phyloP scores from a whole-genome alignment of 441 rosid species.

The Hura crepitans region DNA sequence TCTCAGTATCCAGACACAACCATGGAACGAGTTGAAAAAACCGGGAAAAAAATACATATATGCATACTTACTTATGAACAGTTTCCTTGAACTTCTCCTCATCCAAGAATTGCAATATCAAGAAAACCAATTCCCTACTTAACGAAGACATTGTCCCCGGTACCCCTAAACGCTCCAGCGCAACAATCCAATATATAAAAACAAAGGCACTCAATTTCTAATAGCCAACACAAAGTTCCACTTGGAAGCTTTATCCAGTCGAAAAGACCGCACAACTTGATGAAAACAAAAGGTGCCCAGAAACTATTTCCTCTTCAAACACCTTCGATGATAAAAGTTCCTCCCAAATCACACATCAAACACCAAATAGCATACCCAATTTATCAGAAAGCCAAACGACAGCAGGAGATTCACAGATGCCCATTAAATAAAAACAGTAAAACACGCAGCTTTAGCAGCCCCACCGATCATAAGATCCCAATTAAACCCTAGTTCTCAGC shows the following conservation, averaged over 20 bases:
- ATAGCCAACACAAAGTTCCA: slow-evolving; percentile 15
- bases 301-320: slow-evolving; percentile 13
- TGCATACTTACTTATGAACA: slow-evolving; percentile 44
- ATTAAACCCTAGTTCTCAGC: slow-evolving; percentile 32
- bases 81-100: slow-evolving; percentile 59
- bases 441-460: neutral
- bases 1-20: slow-evolving; percentile 19
- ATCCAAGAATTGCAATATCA: slow-evolving; percentile 60
- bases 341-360: neutral
- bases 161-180: slow-evolving; percentile 50
- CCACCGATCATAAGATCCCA: slow-evolving; percentile 9
- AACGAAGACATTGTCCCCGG: slow-evolving; percentile 56
- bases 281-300: slow-evolving; percentile 7
- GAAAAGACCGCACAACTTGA: slow-evolving; percentile 7
- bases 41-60: slow-evolving; percentile 13
- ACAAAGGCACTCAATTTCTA: slow-evolving; percentile 11
- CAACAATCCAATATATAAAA: slow-evolving; percentile 26
- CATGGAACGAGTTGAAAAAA: neutral
- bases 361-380: neutral
- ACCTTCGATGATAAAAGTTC: neutral
- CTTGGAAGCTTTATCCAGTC: slow-evolving; percentile 13
- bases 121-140: slow-evolving; percentile 56
- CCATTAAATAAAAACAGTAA: neutral
- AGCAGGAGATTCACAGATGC: neutral
- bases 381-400: neutral